A percentile compares a stretch with the other conserved stretches of the same genome.
Evolutionary conservation across 345 rosid genomes (phyloP).

Genomic region (Euphorbia lathyris): DNA sequence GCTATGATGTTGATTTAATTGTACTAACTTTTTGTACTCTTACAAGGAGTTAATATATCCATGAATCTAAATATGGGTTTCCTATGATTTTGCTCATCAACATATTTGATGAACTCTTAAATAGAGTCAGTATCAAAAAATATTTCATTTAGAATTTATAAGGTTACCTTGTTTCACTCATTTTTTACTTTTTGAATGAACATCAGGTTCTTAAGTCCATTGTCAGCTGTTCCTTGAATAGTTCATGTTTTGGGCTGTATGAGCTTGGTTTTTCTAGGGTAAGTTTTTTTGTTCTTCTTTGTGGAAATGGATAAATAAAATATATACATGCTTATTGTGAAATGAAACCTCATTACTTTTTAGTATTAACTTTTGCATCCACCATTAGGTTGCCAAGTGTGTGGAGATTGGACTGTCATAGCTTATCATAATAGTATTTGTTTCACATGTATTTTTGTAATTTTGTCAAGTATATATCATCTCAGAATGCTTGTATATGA

Average conservation of each 20-base stretch:
- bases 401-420: conserved; percentile 94
- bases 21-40: neutral
- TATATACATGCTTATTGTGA: neutral
- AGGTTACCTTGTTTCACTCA: neutral
- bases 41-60: conserved; percentile 2
- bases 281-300: conserved; percentile 30
- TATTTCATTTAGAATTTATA: neutral
- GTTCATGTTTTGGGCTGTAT: conserved; percentile 79
- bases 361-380: neutral
- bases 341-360: neutral
- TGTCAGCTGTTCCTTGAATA: conserved; percentile 88
- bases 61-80: neutral
- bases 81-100: conserved; percentile 1
- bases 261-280: conserved; percentile 98
- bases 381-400: conserved; percentile 85
- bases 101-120: neutral
- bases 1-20: too few relatives aligned
- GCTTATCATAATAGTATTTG: conserved; percentile 64
- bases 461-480: neutral
- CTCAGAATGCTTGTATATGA: conserved; percentile 6
- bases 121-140: neutral
- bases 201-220: conserved; percentile 86
- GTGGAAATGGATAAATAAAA: neutral
- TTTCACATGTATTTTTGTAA: conserved; percentile 68
- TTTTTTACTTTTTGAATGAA: neutral